Percentiles rank a stretch among this genome's conserved stretches.
Conservation (phyloP, 345 rosid species). For the Euphorbia peplus region DNA sequence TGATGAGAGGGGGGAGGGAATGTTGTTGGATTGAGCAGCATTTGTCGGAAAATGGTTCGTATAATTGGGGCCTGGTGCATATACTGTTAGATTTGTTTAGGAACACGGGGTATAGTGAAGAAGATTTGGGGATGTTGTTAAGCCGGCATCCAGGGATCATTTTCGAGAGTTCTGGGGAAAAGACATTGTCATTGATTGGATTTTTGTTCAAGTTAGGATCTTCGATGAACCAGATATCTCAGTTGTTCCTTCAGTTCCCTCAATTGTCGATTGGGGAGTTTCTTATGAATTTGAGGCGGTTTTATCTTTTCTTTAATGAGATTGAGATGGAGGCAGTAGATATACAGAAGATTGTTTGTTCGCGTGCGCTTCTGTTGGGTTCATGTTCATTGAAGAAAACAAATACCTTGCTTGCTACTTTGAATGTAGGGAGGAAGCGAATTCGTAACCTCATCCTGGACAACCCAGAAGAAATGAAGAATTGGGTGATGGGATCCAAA, state of each 20-base stretch:
- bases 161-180: conserved; percentile 51
- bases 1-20: conserved; percentile 45
- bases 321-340: conserved; percentile 57
- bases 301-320: conserved; percentile 45
- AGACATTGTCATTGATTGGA: conserved; percentile 40
- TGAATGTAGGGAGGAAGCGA: conserved; percentile 58
- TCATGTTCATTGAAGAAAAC: conserved; percentile 51
- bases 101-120: conserved; percentile 27
- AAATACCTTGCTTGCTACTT: conserved; percentile 37
- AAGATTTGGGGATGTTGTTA: conserved; percentile 45
- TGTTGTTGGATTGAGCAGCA: conserved; percentile 46
- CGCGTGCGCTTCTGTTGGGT: conserved; percentile 50
- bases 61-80: conserved; percentile 56
- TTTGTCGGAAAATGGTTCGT: conserved; percentile 31
- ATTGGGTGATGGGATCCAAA: conserved; percentile 41
- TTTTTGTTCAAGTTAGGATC: conserved; percentile 58
- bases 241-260: conserved; percentile 55
- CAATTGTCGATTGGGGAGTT: conserved; percentile 42
- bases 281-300: conserved; percentile 47
- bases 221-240: conserved; percentile 36
- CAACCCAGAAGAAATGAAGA: conserved; percentile 55
- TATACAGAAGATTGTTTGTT: conserved; percentile 45
- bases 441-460: conserved; percentile 47
- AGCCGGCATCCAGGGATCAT: conserved; percentile 50
- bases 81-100: conserved; percentile 40